Base-by-base conservation (phyloP, 495 filamentous ascomycete species). In the Penicillium cosmopolitanum region DNA sequence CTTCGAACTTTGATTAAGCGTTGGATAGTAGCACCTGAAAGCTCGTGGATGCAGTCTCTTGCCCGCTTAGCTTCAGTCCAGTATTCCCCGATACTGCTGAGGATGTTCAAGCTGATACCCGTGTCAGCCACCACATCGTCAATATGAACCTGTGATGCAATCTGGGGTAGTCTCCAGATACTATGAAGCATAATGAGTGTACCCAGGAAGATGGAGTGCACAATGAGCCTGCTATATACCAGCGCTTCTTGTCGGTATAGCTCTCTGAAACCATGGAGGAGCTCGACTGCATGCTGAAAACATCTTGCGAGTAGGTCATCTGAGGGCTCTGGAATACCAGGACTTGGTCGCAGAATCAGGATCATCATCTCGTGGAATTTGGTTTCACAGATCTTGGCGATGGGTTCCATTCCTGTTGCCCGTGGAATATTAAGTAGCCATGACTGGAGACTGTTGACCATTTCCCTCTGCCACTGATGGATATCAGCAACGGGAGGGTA, bases 21-120 rank as follows among this genome's bases (percentile, higher is more conserved):
- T 33, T 74, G 74, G 12, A 79, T 64, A 4, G 74, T 79, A 8
- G 69, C 69, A 16, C 65, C 60, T 1, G 73, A 76, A 50, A 80
- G 47, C 33, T 80, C 72, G 33, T 77, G 72, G 28, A 80, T 66
- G 19, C 77, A 74, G 52, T 82, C 77, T 7, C 79, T 66, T 2
- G 76, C 77, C 35, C 76, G 55, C 50, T 72, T 73, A 11, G 79
- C 77, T 53, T 77, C 76, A 5, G 65, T 56, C 77, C 78, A 82
- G 60, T 80, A 70, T 28, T 82, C 78, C 10, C 76, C 79, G 18
- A 78, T 75, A 21, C 77, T 76, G 58, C 78, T 79, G 12, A 82
- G 72, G 16, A 81, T 73, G 35, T 73, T 76, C 53, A 73, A 63
- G 21, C 71, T 63, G n/a, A 69, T 70, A 31, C 68, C 66, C n/a